These are phyloP conservation scores for Biancaea sappan DNA, from an alignment of 306 rosid species.

Conservation along the genomic window DNA sequence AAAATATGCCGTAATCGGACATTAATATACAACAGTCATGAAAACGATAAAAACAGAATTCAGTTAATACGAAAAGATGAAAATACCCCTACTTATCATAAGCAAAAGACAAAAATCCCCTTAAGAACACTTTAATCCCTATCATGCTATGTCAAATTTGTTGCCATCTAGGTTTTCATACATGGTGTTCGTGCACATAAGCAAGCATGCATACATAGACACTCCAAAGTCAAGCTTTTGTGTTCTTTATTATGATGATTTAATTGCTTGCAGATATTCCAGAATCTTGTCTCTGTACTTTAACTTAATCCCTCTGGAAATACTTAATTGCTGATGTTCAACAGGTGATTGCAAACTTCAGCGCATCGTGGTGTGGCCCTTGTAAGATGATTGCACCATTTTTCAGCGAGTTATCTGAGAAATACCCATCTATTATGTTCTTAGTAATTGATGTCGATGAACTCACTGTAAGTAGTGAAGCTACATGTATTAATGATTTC, in stretches of 20 bases:
- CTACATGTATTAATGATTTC: neutral
- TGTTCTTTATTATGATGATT: neutral
- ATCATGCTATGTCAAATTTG: slow-evolving; percentile 21
- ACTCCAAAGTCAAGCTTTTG: neutral
- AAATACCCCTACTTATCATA: no score
- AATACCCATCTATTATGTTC: slow-evolving; percentile 68
- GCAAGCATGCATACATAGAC: neutral
- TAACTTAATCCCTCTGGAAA: neutral
- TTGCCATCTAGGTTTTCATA: neutral
- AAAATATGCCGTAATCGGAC: no score
- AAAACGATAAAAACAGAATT: no score
- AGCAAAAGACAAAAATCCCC: no score
- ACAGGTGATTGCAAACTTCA: slow-evolving; percentile 91
- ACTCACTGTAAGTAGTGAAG: slow-evolving; percentile 59
- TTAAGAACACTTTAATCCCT: no score
- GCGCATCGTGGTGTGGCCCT: slow-evolving; percentile 93
- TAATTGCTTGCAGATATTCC: slow-evolving; percentile 12
- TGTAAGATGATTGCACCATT: slow-evolving; percentile 75
- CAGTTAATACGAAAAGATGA: no score
- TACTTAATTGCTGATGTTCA: slow-evolving; percentile 13
- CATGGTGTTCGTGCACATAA: neutral
- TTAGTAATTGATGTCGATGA: slow-evolving; percentile 80
- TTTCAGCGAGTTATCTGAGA: slow-evolving; percentile 64
- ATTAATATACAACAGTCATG: no score
- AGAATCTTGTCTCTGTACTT: neutral